These are phyloP conservation scores for Bjerkandera adusta DNA, from an alignment of 1,284 basidiomycete species.

Conservation along the genomic window DNA sequence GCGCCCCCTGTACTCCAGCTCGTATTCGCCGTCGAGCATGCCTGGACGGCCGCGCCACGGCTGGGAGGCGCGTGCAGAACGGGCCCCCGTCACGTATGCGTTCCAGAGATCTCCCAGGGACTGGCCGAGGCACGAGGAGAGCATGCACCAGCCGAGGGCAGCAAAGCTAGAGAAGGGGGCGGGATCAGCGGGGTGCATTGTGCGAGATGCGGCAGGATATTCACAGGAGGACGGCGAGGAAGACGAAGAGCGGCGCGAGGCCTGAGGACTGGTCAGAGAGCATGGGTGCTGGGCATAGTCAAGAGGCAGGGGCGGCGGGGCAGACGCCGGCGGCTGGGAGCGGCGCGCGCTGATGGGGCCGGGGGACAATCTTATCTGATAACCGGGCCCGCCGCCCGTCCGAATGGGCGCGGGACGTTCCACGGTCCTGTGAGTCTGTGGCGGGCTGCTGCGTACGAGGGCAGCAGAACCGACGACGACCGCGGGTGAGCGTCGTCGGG, in stretches of 20 bases:
- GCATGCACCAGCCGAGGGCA: constrained; percentile 57
- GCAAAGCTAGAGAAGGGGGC: constrained; percentile 38
- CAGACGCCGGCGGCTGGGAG: not conserved
- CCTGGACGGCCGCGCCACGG: constrained; percentile 32
- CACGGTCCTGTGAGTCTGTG: constrained; percentile 8
- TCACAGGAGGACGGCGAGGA: constrained; percentile 47
- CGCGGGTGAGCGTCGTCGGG: not conserved
- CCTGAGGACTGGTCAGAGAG: constrained; percentile 15
- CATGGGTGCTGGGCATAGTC: not conserved
- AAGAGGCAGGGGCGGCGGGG: not conserved
- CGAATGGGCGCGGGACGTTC: not conserved
- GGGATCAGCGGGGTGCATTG: constrained; percentile 2
- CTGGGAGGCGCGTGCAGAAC: constrained; percentile 27
- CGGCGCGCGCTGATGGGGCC: not conserved
- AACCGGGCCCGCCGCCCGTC: constrained; percentile 6
- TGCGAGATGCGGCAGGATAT: constrained; percentile 15
- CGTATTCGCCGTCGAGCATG: constrained; percentile 47
- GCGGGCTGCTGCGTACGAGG: not conserved
- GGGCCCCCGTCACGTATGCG: constrained; percentile 27
- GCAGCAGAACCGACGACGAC: not conserved
- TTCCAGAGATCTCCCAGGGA: constrained; percentile 50
- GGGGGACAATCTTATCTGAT: constrained; percentile 20
- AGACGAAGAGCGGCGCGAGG: constrained; percentile 26
- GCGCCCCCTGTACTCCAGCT: constrained; percentile 55
- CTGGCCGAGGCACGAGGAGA: constrained; percentile 63